Conservation (phyloP, 306 rosid species). For the Lithocarpus polystachyus region DNA sequence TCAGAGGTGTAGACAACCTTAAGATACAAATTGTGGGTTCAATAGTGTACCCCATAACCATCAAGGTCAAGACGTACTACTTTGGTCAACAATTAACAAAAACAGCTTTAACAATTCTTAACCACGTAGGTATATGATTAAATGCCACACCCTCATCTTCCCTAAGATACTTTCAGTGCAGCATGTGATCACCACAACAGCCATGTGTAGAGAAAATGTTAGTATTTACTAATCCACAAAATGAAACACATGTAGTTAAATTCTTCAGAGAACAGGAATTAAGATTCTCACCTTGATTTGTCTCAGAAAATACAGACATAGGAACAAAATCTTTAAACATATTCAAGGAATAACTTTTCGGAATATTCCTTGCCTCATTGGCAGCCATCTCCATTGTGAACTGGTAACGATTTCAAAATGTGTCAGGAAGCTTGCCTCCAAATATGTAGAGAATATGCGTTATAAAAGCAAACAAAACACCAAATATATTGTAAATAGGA, state of each 20-base stretch:
- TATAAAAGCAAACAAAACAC: background rate
- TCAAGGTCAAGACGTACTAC: background rate
- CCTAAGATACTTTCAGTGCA: background rate
- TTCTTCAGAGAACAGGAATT: background rate
- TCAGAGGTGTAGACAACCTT: background rate
- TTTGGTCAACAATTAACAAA: background rate
- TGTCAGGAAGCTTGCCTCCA: constrained; percentile 13
- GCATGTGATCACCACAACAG: background rate
- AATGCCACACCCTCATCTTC: background rate
- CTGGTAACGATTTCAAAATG: constrained; percentile 39
- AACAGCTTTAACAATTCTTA: background rate
- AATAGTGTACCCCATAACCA: background rate
- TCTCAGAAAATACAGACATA: constrained; percentile 85
- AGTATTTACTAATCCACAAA: background rate
- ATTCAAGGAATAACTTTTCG: constrained; percentile 72
- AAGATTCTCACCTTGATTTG: constrained; percentile 71
- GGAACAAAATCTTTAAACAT: constrained; percentile 95
- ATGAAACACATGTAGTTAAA: background rate
- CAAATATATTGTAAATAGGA: background rate
- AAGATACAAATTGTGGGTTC: background rate
- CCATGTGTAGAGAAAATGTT: background rate
- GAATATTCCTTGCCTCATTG: constrained; percentile 54
- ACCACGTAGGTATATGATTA: background rate
- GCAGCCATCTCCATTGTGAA: constrained; percentile 91
- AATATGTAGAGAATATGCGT: background rate